Conservation (phyloP, 495 filamentous ascomycete species). For the Penicillium bovifimosum region DNA sequence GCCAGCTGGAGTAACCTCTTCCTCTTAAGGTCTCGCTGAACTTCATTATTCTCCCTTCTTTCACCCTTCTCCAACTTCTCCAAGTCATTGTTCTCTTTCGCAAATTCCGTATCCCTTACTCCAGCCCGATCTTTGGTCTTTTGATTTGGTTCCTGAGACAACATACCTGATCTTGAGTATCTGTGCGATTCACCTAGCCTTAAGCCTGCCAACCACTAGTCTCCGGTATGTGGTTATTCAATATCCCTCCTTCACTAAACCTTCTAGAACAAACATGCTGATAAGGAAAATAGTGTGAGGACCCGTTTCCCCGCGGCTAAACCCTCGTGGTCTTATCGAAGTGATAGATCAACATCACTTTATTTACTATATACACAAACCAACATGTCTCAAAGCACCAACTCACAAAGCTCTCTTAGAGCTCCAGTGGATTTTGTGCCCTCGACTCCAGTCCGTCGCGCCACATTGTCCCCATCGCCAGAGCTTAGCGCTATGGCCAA, state of each 20-base stretch:
- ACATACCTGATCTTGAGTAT: slow-evolving; percentile 1
- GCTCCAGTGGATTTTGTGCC: slow-evolving; percentile 40
- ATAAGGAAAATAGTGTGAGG: slow-evolving; percentile 25
- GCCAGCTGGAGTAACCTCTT: slow-evolving; percentile 11
- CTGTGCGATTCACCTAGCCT: neutral
- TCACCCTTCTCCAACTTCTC: neutral
- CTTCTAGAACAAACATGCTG: neutral
- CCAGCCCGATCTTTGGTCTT: neutral
- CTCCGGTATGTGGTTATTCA: slow-evolving; percentile 32
- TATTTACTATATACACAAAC: slow-evolving; percentile 1
- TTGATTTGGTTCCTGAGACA: slow-evolving; percentile 1
- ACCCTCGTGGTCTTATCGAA: slow-evolving; percentile 10
- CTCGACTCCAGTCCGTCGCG: slow-evolving; percentile 31
- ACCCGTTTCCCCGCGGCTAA: slow-evolving; percentile 17
- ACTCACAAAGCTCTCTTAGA: slow-evolving; percentile 36
- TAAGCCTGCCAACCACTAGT: neutral
- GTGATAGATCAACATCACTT: slow-evolving; percentile 3
- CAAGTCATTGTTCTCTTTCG: neutral
- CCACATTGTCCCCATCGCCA: slow-evolving; percentile 39
- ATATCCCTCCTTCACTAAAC: slow-evolving; percentile 12
- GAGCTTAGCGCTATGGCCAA: slow-evolving; percentile 29
- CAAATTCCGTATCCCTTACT: neutral
- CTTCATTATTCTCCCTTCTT: slow-evolving; percentile 14
- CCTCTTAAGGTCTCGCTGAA: slow-evolving; percentile 23
- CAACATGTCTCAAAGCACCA: slow-evolving; percentile 39